Conservation (phyloP, 2,329 filamentous ascomycete species). For the Epichloe gansuensis region DNA sequence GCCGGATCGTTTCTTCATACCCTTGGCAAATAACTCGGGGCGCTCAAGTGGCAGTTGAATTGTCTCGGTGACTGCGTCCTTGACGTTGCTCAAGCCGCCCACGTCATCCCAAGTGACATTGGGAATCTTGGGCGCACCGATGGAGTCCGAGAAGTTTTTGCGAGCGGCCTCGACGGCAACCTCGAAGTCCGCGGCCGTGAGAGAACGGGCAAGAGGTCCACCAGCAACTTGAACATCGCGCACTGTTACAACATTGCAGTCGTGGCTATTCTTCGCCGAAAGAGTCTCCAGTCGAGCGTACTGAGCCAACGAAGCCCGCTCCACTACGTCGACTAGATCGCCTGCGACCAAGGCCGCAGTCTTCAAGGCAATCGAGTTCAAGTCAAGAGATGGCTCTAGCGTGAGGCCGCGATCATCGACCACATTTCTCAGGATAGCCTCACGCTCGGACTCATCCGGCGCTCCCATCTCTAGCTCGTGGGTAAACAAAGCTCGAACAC, state of each 20-base stretch:
- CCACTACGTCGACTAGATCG: slow-evolving; percentile 86
- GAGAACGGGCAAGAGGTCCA: slow-evolving; percentile 61
- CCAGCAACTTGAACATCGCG: slow-evolving; percentile 83
- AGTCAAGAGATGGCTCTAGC: slow-evolving; percentile 72
- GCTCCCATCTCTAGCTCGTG: slow-evolving; percentile 91
- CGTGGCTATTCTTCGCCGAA: slow-evolving; percentile 33
- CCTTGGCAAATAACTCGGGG: slow-evolving; percentile 88
- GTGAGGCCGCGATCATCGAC: slow-evolving; percentile 62
- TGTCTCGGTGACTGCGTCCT: slow-evolving; percentile 93
- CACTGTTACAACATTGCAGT: slow-evolving; percentile 41
- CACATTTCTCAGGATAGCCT: slow-evolving; percentile 70
- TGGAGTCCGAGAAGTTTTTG: slow-evolving; percentile 96
- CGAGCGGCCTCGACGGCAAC: slow-evolving; percentile 87
- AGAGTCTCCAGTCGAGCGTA: slow-evolving; percentile 63
- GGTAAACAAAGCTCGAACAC: slow-evolving; percentile 79
- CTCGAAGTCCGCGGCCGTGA: slow-evolving; percentile 78
- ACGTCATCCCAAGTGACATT: slow-evolving; percentile 96
- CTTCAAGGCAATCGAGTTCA: slow-evolving; percentile 78
- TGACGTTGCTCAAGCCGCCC: slow-evolving; percentile 82
- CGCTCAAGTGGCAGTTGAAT: slow-evolving; percentile 86
- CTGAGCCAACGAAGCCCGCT: slow-evolving; percentile 70
- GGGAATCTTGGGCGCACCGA: slow-evolving; percentile 94
- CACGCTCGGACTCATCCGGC: slow-evolving; percentile 83
- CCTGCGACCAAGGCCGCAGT: slow-evolving; percentile 91
- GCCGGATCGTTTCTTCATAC: slow-evolving; percentile 94